These are phyloP conservation scores for Pulveroboletus ravenelii DNA, from an alignment of 768 basidiomycete genomes.

Conservation along the genomic window DNA sequence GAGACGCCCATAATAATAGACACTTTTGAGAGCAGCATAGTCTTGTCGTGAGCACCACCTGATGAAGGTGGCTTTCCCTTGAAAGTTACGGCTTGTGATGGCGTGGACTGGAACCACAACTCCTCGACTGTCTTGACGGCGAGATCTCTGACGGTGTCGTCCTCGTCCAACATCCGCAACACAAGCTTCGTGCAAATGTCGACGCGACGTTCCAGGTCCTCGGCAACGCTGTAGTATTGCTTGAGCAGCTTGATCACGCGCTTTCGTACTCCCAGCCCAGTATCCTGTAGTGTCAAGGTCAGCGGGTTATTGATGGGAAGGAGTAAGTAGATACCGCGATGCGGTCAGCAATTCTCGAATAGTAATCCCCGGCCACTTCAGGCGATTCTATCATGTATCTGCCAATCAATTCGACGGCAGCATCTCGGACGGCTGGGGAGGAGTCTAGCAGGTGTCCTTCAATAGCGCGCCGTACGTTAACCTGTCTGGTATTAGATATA, in stretches of 20 bases:
- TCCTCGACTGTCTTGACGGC: slow-evolving; percentile 89
- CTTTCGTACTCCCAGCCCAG: slow-evolving; percentile 89
- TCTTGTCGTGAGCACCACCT: slow-evolving; percentile 44
- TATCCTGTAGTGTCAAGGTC: slow-evolving; percentile 55
- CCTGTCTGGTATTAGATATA: slow-evolving; percentile 34
- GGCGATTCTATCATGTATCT: slow-evolving; percentile 92
- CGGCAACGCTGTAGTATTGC: slow-evolving; percentile 66
- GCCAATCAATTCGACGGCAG: slow-evolving; percentile 95
- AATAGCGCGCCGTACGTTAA: slow-evolving; percentile 78
- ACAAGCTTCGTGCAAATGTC: slow-evolving; percentile 84
- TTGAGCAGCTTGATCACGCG: slow-evolving; percentile 94
- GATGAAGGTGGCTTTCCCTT: slow-evolving; percentile 36
- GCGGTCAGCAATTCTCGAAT: slow-evolving; percentile 80
- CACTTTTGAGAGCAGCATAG: slow-evolving; percentile 57
- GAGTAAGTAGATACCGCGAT: slow-evolving; percentile 64
- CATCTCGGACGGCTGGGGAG: slow-evolving; percentile 93
- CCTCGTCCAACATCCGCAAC: slow-evolving; percentile 84
- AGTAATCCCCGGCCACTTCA: slow-evolving; percentile 86
- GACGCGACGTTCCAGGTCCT: slow-evolving; percentile 53
- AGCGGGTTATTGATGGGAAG: neutral
- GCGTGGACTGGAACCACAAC: slow-evolving; percentile 67
- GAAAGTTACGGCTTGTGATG: slow-evolving; percentile 29
- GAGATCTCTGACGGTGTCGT: slow-evolving; percentile 91
- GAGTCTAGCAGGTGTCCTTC: slow-evolving; percentile 87
- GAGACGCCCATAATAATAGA: slow-evolving; percentile 83